A percentile compares a stretch with the other conserved stretches of the same genome.
These are phyloP conservation scores for Saccharomycopsis vini DNA, from an alignment of 805 yeast species.

Conservation along the genomic window DNA sequence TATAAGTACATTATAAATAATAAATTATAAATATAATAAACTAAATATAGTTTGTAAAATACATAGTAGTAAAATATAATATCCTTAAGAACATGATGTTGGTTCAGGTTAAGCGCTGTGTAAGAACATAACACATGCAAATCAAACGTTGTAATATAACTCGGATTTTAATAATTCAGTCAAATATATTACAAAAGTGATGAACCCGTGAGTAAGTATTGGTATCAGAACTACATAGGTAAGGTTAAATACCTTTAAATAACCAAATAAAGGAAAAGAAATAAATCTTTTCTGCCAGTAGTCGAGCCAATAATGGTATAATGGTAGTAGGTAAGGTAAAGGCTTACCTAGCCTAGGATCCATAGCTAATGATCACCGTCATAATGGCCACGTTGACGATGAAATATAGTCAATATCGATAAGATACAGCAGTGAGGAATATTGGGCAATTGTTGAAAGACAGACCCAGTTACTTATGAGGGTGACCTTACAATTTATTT, in stretches of 20 bases:
- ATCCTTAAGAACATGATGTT: constrained; percentile 21
- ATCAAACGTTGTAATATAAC: constrained; percentile 14
- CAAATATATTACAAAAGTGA: constrained; percentile 17
- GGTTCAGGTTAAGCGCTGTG: constrained; percentile 21
- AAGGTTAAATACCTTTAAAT: constrained; percentile 7
- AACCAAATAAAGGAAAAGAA: constrained; percentile 1
- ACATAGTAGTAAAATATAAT: constrained; percentile 3
- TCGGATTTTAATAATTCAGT: not conserved
- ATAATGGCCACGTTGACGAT: constrained; percentile 20
- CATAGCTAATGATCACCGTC: constrained; percentile 19
- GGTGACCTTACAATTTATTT: constrained; percentile 7
- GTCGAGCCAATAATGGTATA: constrained; percentile 20
- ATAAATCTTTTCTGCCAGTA: constrained; percentile 11
- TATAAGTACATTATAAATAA: too few species aligned
- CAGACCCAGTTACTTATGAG: constrained; percentile 20
- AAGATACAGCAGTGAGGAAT: constrained; percentile 21
- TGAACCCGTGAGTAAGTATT: constrained; percentile 21
- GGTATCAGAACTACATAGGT: constrained; percentile 17
- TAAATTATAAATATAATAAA: too few species aligned
- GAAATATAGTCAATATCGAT: constrained; percentile 18
- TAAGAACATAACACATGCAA: constrained; percentile 21
- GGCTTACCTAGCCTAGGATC: constrained; percentile 20
- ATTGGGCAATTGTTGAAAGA: constrained; percentile 21
- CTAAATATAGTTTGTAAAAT: too few species aligned
- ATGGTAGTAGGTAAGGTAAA: constrained; percentile 20